These are phyloP conservation scores for Miscanthus lutarioriparius DNA, from an alignment of 176 grass and related monocot species.

Conservation along the genomic window DNA sequence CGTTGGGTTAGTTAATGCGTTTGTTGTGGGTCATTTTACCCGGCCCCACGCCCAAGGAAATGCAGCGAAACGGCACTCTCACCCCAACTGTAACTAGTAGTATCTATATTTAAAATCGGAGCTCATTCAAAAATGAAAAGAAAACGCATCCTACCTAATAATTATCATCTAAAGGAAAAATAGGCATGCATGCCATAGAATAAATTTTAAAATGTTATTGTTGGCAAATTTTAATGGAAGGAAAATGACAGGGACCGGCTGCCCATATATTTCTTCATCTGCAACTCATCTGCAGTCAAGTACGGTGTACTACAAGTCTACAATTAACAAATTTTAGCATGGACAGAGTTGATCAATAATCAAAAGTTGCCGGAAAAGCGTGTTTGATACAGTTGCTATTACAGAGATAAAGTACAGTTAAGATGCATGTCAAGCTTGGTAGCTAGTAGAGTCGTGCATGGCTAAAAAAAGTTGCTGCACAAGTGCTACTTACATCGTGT, in stretches of 20 bases:
- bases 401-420: not conserved
- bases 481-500: not conserved
- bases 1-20: slow-evolving; percentile 35
- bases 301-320: not conserved
- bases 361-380: not conserved
- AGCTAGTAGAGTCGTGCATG: not conserved
- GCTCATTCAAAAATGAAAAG: not conserved
- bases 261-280: slow-evolving; percentile 9
- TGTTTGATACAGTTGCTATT: not conserved
- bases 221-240: not conserved
- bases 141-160: not conserved
- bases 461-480: not conserved
- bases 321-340: slow-evolving; percentile 16
- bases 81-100: not conserved
- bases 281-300: slow-evolving; percentile 1
- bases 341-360: not conserved
- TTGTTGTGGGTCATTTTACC: slow-evolving; percentile 39
- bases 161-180: slow-evolving; percentile 1
- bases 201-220: not conserved
- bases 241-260: not conserved
- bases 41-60: slow-evolving; percentile 6
- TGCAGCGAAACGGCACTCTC: not conserved
- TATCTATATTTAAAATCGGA: not conserved
- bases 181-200: not conserved
- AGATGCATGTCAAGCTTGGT: not conserved